Evolutionary conservation across 768 basidiomycete species (phyloP).

Genomic region (Coprinopsis marcescibilis): DNA sequence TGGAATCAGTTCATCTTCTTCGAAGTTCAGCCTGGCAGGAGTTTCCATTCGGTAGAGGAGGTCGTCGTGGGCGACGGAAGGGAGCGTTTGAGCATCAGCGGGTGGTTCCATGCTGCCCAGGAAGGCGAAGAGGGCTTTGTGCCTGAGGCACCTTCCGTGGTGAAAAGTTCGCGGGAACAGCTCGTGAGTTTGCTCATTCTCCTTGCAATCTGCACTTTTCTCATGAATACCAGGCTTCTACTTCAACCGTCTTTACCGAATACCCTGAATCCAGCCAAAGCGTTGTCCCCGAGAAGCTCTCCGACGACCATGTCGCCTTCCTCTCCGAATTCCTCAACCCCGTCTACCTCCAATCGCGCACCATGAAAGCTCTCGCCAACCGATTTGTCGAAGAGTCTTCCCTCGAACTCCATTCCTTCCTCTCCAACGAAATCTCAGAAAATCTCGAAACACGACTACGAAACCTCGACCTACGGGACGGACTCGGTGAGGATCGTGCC

Average conservation of each 20-base stretch:
- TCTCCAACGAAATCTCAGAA: constrained; percentile 59
- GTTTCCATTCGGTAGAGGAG: constrained; percentile 96
- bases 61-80: constrained; percentile 82
- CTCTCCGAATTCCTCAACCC: constrained; percentile 84
- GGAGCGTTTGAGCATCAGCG: constrained; percentile 82
- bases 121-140: constrained; percentile 87
- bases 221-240: constrained; percentile 43
- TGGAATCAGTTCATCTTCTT: constrained; percentile 91
- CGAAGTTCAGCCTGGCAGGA: constrained; percentile 89
- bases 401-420: constrained; percentile 85
- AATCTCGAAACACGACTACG: constrained; percentile 62
- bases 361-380: constrained; percentile 69
- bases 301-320: constrained; percentile 58
- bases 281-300: constrained; percentile 49
- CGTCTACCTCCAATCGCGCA: constrained; percentile 79
- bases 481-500: constrained; percentile 47
- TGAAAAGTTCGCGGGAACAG: constrained; percentile 86
- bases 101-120: constrained; percentile 95
- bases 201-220: constrained; percentile 4
- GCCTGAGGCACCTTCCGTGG: constrained; percentile 37
- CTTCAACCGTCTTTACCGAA: constrained; percentile 51
- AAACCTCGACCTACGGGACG: constrained; percentile 59
- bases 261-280: constrained; percentile 45
- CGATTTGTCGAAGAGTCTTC: constrained; percentile 85
- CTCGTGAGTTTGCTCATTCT: constrained; percentile 55